Evolutionary conservation across 2,329 filamentous ascomycete species (phyloP), one percentile per base, ranked within the genome.

Genomic region (Thielaviopsis populi): DNA sequence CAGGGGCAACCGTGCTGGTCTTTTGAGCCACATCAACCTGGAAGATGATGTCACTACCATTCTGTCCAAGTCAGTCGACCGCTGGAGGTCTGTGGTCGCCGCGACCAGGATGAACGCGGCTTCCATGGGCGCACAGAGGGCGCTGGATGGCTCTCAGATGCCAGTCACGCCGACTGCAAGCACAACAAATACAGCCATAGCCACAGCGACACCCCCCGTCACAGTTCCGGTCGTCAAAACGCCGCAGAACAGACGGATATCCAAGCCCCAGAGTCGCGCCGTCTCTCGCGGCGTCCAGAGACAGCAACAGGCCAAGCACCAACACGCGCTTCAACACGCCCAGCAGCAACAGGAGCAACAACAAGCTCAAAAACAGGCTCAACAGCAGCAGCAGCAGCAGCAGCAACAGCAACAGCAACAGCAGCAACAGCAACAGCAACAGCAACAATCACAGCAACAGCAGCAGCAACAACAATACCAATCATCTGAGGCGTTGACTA

Each of bases 1-100:
- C 19, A 75, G 76, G 48, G 74, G 48, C 19, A 63, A 54, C 24
- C 53, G 48, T 19, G 58, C 41, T 19, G 40, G 24, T 13, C 27
- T 63, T 1, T 56, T 56, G 11, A 61, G 58, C 46, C 43, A 71
- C 33, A 69, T 69, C 0, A 72, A 80, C 54, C 75, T 74, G 48
- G 62, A 80, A 1, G 75, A 80, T 41, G 81, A 84, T 68, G 75
- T 77, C 1, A 77, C 81, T 61, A 76, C 77, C 0, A 70, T 82
- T 43, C 77, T 84, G 5, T 73, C 79, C 6, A 74, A 75, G n/a
- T 78, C 79, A 1, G 83, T 86, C 65, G 78, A 81, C 53, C 76
- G 82, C 37, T 86, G 83, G 83, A 86, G 83, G 72, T 75, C 74
- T 3, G 81, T 85, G 17, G 79, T 86, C 13, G 73, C 77, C n/a